Percentiles rank a stretch among this genome's conserved stretches.
These are phyloP conservation scores for Cylindrotheca closterium DNA, from an alignment of 108 stramenopile genomes.

Conservation along the genomic window DNA sequence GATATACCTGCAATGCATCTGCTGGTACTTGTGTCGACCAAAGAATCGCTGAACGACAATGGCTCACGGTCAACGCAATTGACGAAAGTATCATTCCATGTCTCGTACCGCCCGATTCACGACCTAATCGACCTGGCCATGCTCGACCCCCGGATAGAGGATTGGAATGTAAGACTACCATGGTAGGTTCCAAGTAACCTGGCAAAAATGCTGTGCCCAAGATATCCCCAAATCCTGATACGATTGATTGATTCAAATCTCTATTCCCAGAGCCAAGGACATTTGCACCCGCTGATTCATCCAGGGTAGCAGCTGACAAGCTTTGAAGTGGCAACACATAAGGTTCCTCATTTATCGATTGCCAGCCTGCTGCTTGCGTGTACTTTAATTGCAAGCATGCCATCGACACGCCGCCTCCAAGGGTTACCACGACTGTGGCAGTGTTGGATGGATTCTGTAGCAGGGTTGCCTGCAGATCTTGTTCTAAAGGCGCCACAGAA, in stretches of 20 bases:
- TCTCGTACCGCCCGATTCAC: conserved; percentile 54
- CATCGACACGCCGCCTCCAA: conserved; percentile 81
- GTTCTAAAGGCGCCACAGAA: conserved; percentile 57
- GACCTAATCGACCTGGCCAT: conserved; percentile 70
- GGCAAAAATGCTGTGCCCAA: conserved; percentile 57
- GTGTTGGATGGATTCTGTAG: conserved; percentile 15
- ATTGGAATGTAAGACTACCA: conserved; percentile 75
- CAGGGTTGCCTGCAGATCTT: conserved; percentile 66
- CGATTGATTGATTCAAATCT: conserved; percentile 22
- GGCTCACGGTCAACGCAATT: conserved; percentile 64
- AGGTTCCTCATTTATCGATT: conserved; percentile 57
- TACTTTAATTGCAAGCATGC: conserved; percentile 45
- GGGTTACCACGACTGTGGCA: conserved; percentile 58
- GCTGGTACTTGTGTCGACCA: conserved; percentile 80
- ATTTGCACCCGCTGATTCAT: not conserved
- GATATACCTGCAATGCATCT: conserved; percentile 58
- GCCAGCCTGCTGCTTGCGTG: conserved; percentile 48
- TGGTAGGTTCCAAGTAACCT: conserved; percentile 76
- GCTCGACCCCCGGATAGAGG: conserved; percentile 47
- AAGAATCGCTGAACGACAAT: conserved; percentile 72
- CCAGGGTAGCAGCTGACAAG: conserved; percentile 21
- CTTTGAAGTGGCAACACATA: conserved; percentile 68
- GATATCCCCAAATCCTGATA: conserved; percentile 85
- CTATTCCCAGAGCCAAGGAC: not conserved
- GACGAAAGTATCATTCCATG: conserved; percentile 69